Evolutionary conservation across 495 filamentous ascomycete species (phyloP).

Genomic region (Neurospora sp.): DNA sequence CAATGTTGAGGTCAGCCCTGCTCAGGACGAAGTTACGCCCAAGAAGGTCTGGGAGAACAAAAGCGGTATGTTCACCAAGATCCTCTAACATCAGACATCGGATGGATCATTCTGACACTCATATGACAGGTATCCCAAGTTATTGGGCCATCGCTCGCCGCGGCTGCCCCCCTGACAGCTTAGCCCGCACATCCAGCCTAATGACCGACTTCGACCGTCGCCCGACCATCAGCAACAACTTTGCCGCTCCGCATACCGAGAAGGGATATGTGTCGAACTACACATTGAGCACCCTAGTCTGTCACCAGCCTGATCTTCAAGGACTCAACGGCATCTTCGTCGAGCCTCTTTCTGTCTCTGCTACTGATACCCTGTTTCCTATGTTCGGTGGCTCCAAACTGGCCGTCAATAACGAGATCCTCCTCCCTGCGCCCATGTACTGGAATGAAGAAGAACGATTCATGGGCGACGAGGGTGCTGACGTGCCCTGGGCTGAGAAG

Average conservation of each 20-base stretch:
- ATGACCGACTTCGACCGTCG: conserved; percentile 28
- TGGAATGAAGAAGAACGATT: conserved; percentile 62
- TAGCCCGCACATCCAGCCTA: conserved; percentile 38
- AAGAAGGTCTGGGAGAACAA: conserved; percentile 33
- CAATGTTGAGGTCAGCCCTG: conserved; percentile 16
- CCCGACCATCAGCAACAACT: conserved; percentile 33
- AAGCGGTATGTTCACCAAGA: conserved; percentile 18
- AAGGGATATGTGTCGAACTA: conserved; percentile 56
- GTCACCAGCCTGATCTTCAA: conserved; percentile 48
- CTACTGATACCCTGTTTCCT: conserved; percentile 50
- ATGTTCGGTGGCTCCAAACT: conserved; percentile 71
- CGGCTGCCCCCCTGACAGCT: conserved; percentile 50
- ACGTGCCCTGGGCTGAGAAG: conserved; percentile 47
- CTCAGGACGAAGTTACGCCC: conserved; percentile 13
- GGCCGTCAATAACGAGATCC: conserved; percentile 69
- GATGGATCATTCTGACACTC: conserved; percentile 9
- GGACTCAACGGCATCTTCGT: conserved; percentile 62
- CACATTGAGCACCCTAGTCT: conserved; percentile 55
- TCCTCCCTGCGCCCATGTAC: conserved; percentile 71
- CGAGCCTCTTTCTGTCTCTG: conserved; percentile 48
- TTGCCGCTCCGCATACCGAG: conserved; percentile 32
- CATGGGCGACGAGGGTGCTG: conserved; percentile 42
- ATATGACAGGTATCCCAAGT: conserved; percentile 24
- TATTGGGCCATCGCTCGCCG: conserved; percentile 54
- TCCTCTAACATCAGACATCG: background rate